Percentiles rank a stretch among this genome's conserved stretches.
Evolutionary conservation across 1,284 basidiomycete genomes (phyloP).

Genomic region (Peniophora sp.): DNA sequence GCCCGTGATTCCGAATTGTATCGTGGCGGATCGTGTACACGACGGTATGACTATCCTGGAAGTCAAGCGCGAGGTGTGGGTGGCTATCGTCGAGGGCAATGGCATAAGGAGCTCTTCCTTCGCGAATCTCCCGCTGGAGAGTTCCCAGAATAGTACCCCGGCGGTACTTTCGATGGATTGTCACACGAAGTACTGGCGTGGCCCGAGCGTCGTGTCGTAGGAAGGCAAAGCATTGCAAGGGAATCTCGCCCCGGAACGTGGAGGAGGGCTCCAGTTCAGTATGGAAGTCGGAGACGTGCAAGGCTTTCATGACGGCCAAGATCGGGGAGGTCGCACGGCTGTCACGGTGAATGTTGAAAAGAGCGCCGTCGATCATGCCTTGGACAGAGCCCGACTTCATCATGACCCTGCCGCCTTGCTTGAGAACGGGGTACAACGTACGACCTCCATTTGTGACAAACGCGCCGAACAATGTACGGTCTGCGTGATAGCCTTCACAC

Average conservation of each 20-base stretch:
- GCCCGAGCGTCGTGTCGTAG: neutral
- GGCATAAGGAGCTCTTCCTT: no score
- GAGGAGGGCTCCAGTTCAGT: no score
- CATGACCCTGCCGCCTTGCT: neutral
- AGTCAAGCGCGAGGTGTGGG: neutral
- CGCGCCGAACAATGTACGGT: constrained; percentile 21
- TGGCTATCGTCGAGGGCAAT: neutral
- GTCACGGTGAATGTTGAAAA: neutral
- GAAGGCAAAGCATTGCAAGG: neutral
- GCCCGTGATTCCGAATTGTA: neutral
- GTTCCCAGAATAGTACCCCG: neutral
- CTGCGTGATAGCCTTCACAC: constrained; percentile 21
- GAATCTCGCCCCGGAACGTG: neutral
- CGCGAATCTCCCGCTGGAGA: neutral
- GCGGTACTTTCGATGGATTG: constrained; percentile 8
- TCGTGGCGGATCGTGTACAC: neutral
- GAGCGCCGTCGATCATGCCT: neutral
- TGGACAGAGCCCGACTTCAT: neutral
- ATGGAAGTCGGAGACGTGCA: neutral
- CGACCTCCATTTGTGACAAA: constrained; percentile 2
- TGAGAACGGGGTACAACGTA: neutral
- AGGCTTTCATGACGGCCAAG: neutral
- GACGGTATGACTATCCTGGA: neutral
- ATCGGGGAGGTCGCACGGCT: neutral
- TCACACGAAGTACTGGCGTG: neutral